Percentiles rank a stretch among this genome's conserved stretches.
Conservation (phyloP, 164 flowering plant genomes). For the Platanus orientalis region DNA sequence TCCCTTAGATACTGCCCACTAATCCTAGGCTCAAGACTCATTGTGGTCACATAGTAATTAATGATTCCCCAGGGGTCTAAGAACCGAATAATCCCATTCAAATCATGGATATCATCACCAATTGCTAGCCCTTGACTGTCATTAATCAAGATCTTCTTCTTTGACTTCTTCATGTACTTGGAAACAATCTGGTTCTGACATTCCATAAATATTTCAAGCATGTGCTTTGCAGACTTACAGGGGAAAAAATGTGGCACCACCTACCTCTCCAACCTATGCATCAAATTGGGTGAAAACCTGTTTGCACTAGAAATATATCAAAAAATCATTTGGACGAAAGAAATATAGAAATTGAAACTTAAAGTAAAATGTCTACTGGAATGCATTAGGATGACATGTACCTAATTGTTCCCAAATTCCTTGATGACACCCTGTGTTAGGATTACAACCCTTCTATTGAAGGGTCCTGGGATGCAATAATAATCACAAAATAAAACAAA, state of each 20-base stretch:
- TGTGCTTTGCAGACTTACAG: conserved; percentile 66
- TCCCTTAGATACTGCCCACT: conserved; percentile 52
- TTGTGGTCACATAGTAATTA: conserved; percentile 68
- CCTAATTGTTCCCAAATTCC: conserved; percentile 42
- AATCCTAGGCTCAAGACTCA: conserved; percentile 36
- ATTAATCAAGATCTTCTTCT: conserved; percentile 42
- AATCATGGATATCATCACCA: conserved; percentile 53
- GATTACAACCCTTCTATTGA: too few relatives aligned
- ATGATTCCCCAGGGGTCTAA: conserved; percentile 97
- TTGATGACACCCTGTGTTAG: conserved; percentile 71
- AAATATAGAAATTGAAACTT: conserved; percentile 10
- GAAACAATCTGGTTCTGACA: conserved; percentile 75
- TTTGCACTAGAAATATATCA: conserved; percentile 42
- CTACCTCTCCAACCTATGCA: conserved; percentile 87
- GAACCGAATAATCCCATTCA: conserved; percentile 70
- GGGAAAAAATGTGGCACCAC: conserved; percentile 92
- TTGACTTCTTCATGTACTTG: conserved; percentile 77
- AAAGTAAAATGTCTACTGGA: conserved; percentile 43
- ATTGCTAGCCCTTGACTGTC: conserved; percentile 53
- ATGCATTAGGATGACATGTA: conserved; percentile 78
- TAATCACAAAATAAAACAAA: too few relatives aligned
- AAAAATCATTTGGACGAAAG: neutral
- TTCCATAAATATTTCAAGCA: conserved; percentile 87
- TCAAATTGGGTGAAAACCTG: conserved; percentile 82
- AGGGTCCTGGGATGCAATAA: too few relatives aligned